Percentiles rank a stretch among this genome's conserved stretches.
These are phyloP conservation scores for Chaetoceros muelleri DNA, from an alignment of 108 stramenopile species.

Conservation along the genomic window DNA sequence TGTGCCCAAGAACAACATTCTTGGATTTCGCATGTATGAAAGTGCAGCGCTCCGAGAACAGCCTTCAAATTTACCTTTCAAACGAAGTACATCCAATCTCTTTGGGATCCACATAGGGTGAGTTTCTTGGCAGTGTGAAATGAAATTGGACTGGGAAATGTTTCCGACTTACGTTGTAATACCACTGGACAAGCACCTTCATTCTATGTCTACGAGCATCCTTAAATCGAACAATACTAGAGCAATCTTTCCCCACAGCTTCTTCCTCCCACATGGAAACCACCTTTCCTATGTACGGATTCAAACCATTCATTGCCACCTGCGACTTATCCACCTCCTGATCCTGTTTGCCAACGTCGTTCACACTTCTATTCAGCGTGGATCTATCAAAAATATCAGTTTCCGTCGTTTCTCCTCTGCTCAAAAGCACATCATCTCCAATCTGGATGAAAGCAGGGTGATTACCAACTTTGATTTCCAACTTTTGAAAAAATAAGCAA, in stretches of 20 bases:
- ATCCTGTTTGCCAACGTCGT: not conserved
- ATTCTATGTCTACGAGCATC: not conserved
- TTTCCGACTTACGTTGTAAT: constrained; percentile 5
- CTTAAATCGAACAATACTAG: not conserved
- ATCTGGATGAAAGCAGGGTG: constrained; percentile 13
- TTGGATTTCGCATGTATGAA: constrained; percentile 20
- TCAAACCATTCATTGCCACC: not conserved
- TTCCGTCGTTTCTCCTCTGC: constrained; percentile 25
- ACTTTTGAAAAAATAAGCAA: not conserved
- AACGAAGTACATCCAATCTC: constrained; percentile 43
- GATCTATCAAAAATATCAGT: constrained; percentile 6
- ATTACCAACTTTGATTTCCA: not conserved
- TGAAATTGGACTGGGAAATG: constrained; percentile 13
- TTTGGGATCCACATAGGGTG: constrained; percentile 30
- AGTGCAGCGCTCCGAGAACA: constrained; percentile 13
- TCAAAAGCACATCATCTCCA: constrained; percentile 43
- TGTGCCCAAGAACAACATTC: constrained; percentile 48
- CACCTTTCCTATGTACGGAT: not conserved
- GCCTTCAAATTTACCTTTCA: constrained; percentile 28
- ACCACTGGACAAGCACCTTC: constrained; percentile 21
- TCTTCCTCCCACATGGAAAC: not conserved
- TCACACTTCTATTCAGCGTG: not conserved
- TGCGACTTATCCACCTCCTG: not conserved
- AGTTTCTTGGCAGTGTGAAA: no score
- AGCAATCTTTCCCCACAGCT: constrained; percentile 4